Percentiles rank a stretch among this genome's conserved stretches.
These are phyloP conservation scores for Hevea brasiliensis DNA, from an alignment of 345 rosid species.

Conservation along the genomic window DNA sequence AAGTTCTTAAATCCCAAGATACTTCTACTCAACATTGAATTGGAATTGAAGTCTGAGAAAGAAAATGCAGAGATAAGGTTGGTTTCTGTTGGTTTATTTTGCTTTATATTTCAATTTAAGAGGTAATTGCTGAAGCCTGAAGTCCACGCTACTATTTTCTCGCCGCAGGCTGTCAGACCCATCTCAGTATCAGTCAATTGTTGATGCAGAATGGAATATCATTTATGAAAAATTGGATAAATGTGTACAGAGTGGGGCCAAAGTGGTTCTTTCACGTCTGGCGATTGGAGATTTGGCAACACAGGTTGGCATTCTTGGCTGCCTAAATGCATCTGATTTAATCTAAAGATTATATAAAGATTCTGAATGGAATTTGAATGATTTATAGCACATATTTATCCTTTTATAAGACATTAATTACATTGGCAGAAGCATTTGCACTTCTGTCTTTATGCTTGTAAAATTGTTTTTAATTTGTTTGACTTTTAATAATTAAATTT, in stretches of 20 bases:
- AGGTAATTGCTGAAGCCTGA: conserved; percentile 16
- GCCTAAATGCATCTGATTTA: neutral
- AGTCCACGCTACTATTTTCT: conserved; percentile 9
- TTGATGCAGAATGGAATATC: conserved; percentile 99
- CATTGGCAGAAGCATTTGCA: neutral
- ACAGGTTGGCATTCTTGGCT: conserved; percentile 51
- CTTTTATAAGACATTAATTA: neutral
- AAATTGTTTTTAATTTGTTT: neutral
- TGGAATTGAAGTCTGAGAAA: conserved; percentile 98
- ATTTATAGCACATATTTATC: neutral
- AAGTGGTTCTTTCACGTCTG: conserved; percentile 92
- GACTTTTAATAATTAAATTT: neutral
- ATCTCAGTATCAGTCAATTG: conserved; percentile 94
- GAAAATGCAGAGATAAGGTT: conserved; percentile 99
- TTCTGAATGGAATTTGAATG: neutral
- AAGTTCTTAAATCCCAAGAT: conserved; percentile 80
- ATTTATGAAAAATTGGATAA: conserved; percentile 97
- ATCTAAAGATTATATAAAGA: neutral
- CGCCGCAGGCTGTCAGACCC: conserved; percentile 87
- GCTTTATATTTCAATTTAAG: neutral
- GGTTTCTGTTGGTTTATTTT: neutral
- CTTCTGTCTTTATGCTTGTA: neutral
- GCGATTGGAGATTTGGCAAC: conserved; percentile 99
- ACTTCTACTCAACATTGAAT: conserved; percentile 79
- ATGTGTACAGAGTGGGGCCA: conserved; percentile 90